These are phyloP conservation scores for Leccinum imitatum DNA, from an alignment of 768 basidiomycete species.

Conservation along the genomic window DNA sequence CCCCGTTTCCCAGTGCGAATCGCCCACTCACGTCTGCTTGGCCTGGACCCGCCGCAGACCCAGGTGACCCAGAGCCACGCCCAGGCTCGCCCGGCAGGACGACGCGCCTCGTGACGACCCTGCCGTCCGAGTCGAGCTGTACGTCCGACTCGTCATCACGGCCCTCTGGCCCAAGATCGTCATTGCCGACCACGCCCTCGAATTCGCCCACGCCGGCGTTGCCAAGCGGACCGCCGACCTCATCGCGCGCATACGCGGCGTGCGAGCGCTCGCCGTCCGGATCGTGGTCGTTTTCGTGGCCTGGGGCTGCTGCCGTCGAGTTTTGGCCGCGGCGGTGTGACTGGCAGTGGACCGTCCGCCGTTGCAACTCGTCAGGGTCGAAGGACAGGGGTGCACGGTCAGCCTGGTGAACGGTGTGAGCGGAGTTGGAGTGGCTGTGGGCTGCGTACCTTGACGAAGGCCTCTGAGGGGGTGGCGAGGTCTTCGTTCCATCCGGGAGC, in stretches of 20 bases:
- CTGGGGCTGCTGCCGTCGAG: not conserved
- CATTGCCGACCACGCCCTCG: constrained; percentile 30
- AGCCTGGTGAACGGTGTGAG: constrained; percentile 17
- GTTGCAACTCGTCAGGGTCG: constrained; percentile 20
- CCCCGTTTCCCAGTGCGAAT: not conserved
- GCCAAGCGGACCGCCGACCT: constrained; percentile 29
- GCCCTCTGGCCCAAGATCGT: constrained; percentile 29
- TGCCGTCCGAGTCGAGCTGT: constrained; percentile 26
- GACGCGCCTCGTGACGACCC: constrained; percentile 21
- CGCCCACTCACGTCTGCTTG: constrained; percentile 15
- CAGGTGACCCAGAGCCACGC: not conserved
- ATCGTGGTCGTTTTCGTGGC: constrained; percentile 1
- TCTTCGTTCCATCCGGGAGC: constrained; percentile 75
- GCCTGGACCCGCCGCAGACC: constrained; percentile 6
- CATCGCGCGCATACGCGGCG: constrained; percentile 29
- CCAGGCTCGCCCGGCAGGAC: not conserved
- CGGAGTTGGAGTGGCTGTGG: too few relatives aligned
- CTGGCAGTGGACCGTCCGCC: constrained; percentile 22
- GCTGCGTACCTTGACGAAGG: constrained; percentile 54
- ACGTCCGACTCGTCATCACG: not conserved
- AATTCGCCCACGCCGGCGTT: constrained; percentile 31
- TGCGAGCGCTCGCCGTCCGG: constrained; percentile 22
- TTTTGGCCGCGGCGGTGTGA: constrained; percentile 3
- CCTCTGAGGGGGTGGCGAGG: constrained; percentile 64
- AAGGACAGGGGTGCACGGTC: constrained; percentile 20